Base-by-base conservation (phyloP, 164 flowering plant species). In the Santalum album region DNA sequence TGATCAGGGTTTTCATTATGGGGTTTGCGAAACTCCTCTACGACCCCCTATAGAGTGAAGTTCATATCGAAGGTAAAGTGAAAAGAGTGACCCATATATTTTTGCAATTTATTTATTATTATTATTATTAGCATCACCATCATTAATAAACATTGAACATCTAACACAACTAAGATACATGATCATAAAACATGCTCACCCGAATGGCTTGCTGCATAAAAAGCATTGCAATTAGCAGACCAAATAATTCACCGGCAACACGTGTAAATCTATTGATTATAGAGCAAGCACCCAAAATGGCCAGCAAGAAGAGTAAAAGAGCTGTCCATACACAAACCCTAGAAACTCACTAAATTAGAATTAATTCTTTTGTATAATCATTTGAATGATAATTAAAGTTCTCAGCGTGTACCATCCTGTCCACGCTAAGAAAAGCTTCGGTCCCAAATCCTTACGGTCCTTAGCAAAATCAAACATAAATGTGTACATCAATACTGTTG, bases 261-360 rank as follows among this genome's bases (percentile, higher is more conserved):
- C 98, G 90, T 10, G 98, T 92, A 65, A 92, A 92, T 49, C 96
- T 72, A 62, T 86, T 92, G 65, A 92, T 92, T 23, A 92, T 75
- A 27, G 96, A 89, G 78, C 98, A 92, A 45, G 96, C 98, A 38
- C 96, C 96, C 57, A 88, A 63, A 49, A 86, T 50, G 32, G 95
- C 84, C 57, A 92, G 75, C 72, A 81, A 66, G 75, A 92, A 83
- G 23, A 92, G 94, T 72, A 92, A 69, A 64, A 79, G 53, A 16
- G 96, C 87, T 2, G 96, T 92, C 98, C 98, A 92, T 6, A 86
- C 91, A 60, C 96, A 92, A 53, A 92, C 98, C 98, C 98, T 84
- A 65, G 46, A 64, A 38, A 36, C 25, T 58, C 45, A 64, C 51
- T 17, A 54, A 56, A 27, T 32, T 15, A 6, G 53, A 39, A 24